Conservation (phyloP, 1,284 basidiomycete genomes). For the Acaromyces ingoldii region DNA sequence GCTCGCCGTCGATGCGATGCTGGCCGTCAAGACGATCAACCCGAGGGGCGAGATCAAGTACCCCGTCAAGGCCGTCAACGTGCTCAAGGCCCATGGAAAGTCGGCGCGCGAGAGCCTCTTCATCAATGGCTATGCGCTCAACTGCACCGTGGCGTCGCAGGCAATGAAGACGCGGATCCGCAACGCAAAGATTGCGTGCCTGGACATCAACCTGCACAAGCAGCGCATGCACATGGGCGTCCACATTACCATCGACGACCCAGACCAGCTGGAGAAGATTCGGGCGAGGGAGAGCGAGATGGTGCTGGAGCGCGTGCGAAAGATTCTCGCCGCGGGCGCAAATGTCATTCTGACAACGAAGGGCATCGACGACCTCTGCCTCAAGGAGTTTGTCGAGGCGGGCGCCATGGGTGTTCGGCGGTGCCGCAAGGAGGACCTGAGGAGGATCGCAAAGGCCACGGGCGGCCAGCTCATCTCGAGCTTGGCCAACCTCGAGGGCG, state of each 20-base stretch:
- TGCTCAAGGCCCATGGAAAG: conserved; percentile 97
- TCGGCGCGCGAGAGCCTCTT: conserved; percentile 92
- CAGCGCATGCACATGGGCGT: conserved; percentile 96
- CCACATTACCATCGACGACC: conserved; percentile 95
- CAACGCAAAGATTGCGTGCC: conserved; percentile 93
- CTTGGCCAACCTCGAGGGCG: conserved; percentile 92
- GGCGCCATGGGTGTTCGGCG: conserved; percentile 97
- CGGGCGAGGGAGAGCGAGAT: conserved; percentile 92
- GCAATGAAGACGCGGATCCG: conserved; percentile 96
- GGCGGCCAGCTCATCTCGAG: conserved; percentile 89
- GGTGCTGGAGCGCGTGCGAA: conserved; percentile 88
- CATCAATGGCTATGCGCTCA: conserved; percentile 94
- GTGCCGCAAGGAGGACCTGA: conserved; percentile 94
- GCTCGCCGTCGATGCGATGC: conserved; percentile 98
- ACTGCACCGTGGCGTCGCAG: conserved; percentile 98
- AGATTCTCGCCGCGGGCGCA: conserved; percentile 90
- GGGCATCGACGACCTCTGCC: conserved; percentile 94
- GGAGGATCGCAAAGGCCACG: conserved; percentile 93
- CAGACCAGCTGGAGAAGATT: conserved; percentile 93
- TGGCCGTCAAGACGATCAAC: conserved; percentile 92
- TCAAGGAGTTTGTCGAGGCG: conserved; percentile 98
- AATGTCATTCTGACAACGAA: conserved; percentile 98
- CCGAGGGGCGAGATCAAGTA: conserved; percentile 94
- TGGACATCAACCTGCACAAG: conserved; percentile 98
- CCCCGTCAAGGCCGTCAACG: conserved; percentile 98